These are phyloP conservation scores for Avena eriantha DNA, from an alignment of 176 grass and related monocot species.

Conservation along the genomic window DNA sequence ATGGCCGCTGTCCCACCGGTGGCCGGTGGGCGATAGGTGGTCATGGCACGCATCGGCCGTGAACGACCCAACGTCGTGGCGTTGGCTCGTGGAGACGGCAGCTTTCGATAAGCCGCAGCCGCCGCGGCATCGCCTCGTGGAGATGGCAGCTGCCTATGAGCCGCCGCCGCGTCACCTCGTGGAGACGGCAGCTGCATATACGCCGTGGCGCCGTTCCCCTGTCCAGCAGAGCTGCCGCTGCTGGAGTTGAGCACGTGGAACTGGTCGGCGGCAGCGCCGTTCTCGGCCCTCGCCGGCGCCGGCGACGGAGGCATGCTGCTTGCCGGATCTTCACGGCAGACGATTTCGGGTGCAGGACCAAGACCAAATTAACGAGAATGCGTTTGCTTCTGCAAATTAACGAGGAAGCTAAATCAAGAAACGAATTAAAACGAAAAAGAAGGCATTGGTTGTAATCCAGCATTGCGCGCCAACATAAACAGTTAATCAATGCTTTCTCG, in stretches of 20 bases:
- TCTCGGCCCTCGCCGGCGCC: neutral
- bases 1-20: neutral
- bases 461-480: neutral
- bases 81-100: slow-evolving; percentile 25
- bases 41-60: neutral
- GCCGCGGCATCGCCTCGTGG: neutral
- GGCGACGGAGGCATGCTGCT: slow-evolving; percentile 32
- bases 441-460: slow-evolving; percentile 4
- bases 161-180: neutral
- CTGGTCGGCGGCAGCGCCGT: neutral
- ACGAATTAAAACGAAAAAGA: neutral
- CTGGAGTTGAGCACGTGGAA: slow-evolving; percentile 53
- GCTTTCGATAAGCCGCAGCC: neutral
- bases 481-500: no score
- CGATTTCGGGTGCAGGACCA: neutral
- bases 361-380: neutral
- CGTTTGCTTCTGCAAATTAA: neutral
- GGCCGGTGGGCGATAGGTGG: slow-evolving; percentile 14
- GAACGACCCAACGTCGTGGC: slow-evolving; percentile 24
- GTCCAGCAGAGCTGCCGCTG: slow-evolving; percentile 16
- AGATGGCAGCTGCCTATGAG: neutral
- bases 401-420: slow-evolving; percentile 18
- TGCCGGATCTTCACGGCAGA: neutral
- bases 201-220: neutral
- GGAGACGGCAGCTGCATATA: neutral